phyloP scores from a whole-genome alignment of 225 moss, liverwort and hornwort genomes.

The Physcomitrellopsis africana region DNA sequence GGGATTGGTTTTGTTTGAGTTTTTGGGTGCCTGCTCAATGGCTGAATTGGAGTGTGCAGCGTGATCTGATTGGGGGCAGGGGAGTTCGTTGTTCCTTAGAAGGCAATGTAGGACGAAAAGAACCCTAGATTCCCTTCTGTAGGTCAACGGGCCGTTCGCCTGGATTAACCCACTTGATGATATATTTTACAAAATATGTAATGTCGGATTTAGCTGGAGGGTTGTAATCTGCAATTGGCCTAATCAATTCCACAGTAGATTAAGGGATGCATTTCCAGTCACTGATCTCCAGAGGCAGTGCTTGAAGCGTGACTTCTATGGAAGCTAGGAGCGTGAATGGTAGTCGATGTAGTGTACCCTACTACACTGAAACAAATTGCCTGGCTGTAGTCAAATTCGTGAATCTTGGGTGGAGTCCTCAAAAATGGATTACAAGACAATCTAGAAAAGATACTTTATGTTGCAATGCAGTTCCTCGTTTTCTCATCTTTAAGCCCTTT shows the following conservation, averaged over 20 bases:
- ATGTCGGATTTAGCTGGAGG: not conserved
- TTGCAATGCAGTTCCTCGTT: too few relatives aligned
- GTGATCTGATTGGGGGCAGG: not conserved
- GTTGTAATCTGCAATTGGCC: not conserved
- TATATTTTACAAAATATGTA: too few relatives aligned
- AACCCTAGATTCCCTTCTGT: constrained; percentile 29
- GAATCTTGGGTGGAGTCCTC: not conserved
- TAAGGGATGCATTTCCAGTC: not conserved
- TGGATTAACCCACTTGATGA: too few relatives aligned
- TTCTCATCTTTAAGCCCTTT: not conserved
- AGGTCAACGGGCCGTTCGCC: not conserved
- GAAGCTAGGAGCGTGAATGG: not conserved
- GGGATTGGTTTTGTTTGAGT: not conserved
- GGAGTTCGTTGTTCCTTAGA: too few relatives aligned
- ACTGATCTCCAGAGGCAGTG: not conserved
- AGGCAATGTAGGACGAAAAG: not conserved
- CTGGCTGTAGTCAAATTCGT: not conserved
- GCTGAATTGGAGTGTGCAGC: not conserved
- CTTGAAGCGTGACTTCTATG: not conserved
- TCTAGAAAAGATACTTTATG: too few relatives aligned
- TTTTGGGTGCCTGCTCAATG: not conserved
- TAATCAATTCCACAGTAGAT: not conserved
- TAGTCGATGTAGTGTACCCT: too few relatives aligned
- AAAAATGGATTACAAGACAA: not conserved
- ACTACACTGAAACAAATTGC: too few relatives aligned